Percentiles rank a stretch among this genome's conserved stretches.
Conservation (phyloP, 2,329 filamentous ascomycete species). For the Podosphaera fusca region DNA sequence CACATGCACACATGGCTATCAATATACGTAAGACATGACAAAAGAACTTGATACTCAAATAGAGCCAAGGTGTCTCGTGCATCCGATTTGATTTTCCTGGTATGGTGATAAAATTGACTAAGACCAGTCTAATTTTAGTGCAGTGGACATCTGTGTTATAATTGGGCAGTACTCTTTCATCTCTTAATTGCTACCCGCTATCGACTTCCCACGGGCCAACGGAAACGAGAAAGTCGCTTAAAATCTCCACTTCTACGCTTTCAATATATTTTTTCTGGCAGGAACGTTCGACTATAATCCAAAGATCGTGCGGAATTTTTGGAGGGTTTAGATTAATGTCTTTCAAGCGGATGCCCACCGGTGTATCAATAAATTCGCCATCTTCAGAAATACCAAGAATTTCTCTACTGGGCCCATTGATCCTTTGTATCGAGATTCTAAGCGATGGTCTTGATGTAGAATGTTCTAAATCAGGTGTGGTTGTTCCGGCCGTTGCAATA, state of each 20-base stretch:
- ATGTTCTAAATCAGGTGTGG: background rate
- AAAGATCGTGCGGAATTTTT: conserved; percentile 36
- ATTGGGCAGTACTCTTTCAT: background rate
- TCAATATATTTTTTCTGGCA: conserved; percentile 20
- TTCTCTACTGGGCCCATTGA: conserved; percentile 43
- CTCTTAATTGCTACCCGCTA: conserved; percentile 5
- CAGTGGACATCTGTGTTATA: too few relatives aligned
- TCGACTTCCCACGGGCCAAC: conserved; percentile 16
- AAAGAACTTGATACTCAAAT: too few relatives aligned
- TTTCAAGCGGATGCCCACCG: conserved; percentile 40
- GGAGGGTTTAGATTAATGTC: conserved; percentile 54
- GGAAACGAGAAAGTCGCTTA: conserved; percentile 17
- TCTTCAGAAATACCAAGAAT: conserved; percentile 42
- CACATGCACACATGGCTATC: too few relatives aligned
- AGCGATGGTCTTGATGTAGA: conserved; percentile 24
- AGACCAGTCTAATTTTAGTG: too few relatives aligned
- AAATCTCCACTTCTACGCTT: conserved; percentile 24
- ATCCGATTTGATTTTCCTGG: too few relatives aligned
- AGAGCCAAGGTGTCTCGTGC: too few relatives aligned
- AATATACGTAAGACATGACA: too few relatives aligned
- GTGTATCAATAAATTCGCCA: conserved; percentile 52
- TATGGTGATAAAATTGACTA: too few relatives aligned
- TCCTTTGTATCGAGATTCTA: conserved; percentile 48
- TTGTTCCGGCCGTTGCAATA: conserved; percentile 7
- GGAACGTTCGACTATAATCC: conserved; percentile 64